Percentiles rank a stretch among this genome's conserved stretches.
These are phyloP conservation scores for Phytophthora multivora DNA, from an alignment of 352 stramenopile genomes.

Conservation along the genomic window DNA sequence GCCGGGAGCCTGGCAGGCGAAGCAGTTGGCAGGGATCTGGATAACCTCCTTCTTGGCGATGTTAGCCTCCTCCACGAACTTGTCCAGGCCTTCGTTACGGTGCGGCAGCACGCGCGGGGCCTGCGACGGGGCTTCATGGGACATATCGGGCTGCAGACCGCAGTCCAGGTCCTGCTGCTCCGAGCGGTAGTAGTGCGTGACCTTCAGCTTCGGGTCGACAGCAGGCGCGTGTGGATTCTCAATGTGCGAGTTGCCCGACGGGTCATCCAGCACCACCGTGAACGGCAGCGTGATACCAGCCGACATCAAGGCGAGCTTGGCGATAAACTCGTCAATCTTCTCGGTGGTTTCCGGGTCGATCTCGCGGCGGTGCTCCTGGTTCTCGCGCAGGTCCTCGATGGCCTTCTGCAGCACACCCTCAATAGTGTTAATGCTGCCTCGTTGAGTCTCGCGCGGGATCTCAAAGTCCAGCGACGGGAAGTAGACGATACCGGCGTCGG, in stretches of 20 bases:
- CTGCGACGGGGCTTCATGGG: constrained; percentile 50
- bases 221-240: constrained; percentile 88
- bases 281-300: constrained; percentile 78
- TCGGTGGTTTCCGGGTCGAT: constrained; percentile 76
- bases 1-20: constrained; percentile 67
- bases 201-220: constrained; percentile 70
- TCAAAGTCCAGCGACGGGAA: constrained; percentile 90
- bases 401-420: constrained; percentile 74
- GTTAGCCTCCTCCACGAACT: constrained; percentile 61
- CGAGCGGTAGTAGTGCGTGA: constrained; percentile 78
- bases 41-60: constrained; percentile 84
- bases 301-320: constrained; percentile 67
- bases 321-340: constrained; percentile 86
- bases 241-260: constrained; percentile 91
- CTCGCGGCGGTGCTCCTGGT: constrained; percentile 82
- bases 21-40: constrained; percentile 84
- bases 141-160: constrained; percentile 75
- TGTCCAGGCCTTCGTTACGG: constrained; percentile 75
- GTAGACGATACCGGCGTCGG: constrained; percentile 76
- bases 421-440: constrained; percentile 90
- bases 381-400: constrained; percentile 70
- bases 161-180: constrained; percentile 76
- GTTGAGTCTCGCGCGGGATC: constrained; percentile 86
- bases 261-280: constrained; percentile 87
- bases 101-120: constrained; percentile 53